Evolutionary conservation across 1,284 basidiomycete species (phyloP).

Genomic region (Pterulicium gracile): DNA sequence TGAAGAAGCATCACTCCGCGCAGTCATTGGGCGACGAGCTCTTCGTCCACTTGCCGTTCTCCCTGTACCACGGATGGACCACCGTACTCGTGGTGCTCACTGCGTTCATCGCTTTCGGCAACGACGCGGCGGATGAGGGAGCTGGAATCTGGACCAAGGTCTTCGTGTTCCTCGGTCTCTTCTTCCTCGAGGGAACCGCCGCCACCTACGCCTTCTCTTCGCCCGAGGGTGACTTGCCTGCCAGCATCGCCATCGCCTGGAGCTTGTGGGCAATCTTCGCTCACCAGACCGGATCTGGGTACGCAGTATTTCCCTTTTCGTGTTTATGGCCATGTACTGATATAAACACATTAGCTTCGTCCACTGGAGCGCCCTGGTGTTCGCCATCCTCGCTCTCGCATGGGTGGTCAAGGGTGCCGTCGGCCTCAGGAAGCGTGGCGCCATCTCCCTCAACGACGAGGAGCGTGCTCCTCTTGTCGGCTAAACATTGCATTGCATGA

Average conservation of each 20-base stretch:
- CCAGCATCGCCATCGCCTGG: conserved; percentile 78
- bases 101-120: conserved; percentile 87
- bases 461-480: conserved; percentile 75
- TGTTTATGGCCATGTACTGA: neutral
- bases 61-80: conserved; percentile 91
- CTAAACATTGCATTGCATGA: neutral
- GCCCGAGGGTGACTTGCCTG: conserved; percentile 84
- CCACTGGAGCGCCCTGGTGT: conserved; percentile 82
- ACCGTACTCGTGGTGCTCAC: conserved; percentile 85
- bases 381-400: conserved; percentile 77
- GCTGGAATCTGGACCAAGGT: conserved; percentile 89
- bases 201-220: conserved; percentile 87
- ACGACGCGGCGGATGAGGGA: conserved; percentile 50
- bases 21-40: conserved; percentile 63
- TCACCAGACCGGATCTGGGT: conserved; percentile 38
- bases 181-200: conserved; percentile 61
- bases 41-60: conserved; percentile 81
- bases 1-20: conserved; percentile 76
- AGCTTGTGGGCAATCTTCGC: conserved; percentile 79
- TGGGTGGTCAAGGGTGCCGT: conserved; percentile 72
- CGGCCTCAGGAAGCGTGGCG: conserved; percentile 32
- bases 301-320: neutral
- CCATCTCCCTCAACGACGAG: conserved; percentile 65
- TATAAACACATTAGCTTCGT: conserved; percentile 62
- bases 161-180: conserved; percentile 86